phyloP scores from a whole-genome alignment of 805 yeast species.

The Yamadazyma ubonensis region DNA sequence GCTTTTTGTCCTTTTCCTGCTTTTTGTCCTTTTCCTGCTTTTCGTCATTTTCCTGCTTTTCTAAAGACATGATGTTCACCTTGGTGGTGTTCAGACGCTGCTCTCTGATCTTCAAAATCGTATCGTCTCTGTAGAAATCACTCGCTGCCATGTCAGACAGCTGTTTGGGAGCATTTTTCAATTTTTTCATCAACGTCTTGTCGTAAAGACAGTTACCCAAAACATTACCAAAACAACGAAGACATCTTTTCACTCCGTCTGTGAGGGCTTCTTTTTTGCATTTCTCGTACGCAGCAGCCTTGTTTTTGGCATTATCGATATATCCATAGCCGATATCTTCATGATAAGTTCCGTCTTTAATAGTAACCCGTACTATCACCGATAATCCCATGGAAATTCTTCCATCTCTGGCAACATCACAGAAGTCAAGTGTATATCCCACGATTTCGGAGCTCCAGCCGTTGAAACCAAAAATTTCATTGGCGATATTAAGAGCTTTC shows the following conservation, averaged over 20 bases:
- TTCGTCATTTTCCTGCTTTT: background rate
- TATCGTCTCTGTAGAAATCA: slow-evolving; percentile 35
- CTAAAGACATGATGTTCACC: slow-evolving; percentile 10
- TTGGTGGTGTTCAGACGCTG: slow-evolving; percentile 5
- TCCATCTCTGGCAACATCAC: slow-evolving; percentile 58
- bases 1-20: too few relatives aligned
- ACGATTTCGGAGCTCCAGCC: slow-evolving; percentile 80
- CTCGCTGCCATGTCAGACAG: slow-evolving; percentile 25
- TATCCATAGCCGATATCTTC: slow-evolving; percentile 78
- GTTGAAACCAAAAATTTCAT: slow-evolving; percentile 77
- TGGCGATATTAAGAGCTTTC: slow-evolving; percentile 77
- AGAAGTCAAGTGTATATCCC: slow-evolving; percentile 63
- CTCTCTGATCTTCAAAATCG: slow-evolving; percentile 10
- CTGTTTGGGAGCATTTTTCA: slow-evolving; percentile 36
- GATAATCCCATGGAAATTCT: slow-evolving; percentile 65
- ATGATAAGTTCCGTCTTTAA: slow-evolving; percentile 79
- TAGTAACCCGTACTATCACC: slow-evolving; percentile 65
- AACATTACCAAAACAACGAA: slow-evolving; percentile 77
- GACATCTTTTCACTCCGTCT: slow-evolving; percentile 75
- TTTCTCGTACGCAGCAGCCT: slow-evolving; percentile 73
- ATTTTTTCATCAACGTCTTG: slow-evolving; percentile 56
- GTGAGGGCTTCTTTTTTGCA: slow-evolving; percentile 85
- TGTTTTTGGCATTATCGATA: slow-evolving; percentile 66
- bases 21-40: too few relatives aligned
- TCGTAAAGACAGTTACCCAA: slow-evolving; percentile 85